Evolutionary conservation across 306 rosid genomes (phyloP), one percentile per base, ranked within the genome.

Genomic region (Prunus mira): DNA sequence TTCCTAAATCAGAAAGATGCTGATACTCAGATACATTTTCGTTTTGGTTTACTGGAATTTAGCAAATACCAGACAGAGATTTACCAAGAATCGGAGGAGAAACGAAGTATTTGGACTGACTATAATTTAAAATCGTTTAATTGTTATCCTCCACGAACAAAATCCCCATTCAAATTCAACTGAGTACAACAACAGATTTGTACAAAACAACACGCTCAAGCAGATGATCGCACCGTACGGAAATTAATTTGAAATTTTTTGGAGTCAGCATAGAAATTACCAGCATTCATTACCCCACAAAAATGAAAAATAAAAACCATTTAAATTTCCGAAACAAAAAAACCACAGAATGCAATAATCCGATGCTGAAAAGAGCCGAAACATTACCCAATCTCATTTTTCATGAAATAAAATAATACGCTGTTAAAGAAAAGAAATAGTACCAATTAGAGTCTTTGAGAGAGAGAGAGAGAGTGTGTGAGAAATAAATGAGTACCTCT

Each of bases 401-500:
- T 1, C 28, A 73, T 58, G 7, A 24, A 57, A 38, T 12, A 57
- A 57, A 60, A 43, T 24, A 50, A 12, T 15, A 56, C 3, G 9
- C 34, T 7, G 65, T 65, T 18, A 12, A n/a, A 58, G 28, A 18
- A 41, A 22, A 3, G 3, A 65, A 65, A 61, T 24, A 19, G 52
- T 20, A 20, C 46, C 12, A 30, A 12, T 22, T 32, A 24, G 56
- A 43, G 19, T 32, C 15, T 5, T 24, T 25, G 38, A 13, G 38
- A 69, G 50, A 9, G 43, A 1, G 43, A 6, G 43, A 0, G 38
- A 32, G 38, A 4, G 34, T 0, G 34, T 32, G 34, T 32, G 66
- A 49, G 80, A 75, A 64, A 57, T 74, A 62, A 49, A 69, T 60
- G 45, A 25, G 43, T 71, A 81, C 88, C 88, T 75, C 22, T 19